Percentiles rank a stretch among this genome's conserved stretches.
These are phyloP conservation scores for Fusarium nygamai DNA, from an alignment of 2,329 filamentous ascomycete species.

Conservation along the genomic window DNA sequence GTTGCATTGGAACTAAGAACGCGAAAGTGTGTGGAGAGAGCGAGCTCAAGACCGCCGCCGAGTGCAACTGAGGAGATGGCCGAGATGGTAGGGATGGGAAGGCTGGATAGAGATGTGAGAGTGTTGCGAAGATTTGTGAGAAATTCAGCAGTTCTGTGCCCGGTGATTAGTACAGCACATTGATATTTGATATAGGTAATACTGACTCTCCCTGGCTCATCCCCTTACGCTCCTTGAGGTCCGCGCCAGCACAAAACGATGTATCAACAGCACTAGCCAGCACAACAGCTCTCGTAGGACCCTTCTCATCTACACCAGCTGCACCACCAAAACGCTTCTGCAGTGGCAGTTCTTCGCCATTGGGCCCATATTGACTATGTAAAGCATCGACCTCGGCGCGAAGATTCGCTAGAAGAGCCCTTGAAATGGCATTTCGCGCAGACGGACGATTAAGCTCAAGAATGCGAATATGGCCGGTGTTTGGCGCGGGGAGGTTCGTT, in stretches of 20 bases:
- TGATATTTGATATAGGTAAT: neutral
- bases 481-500: constrained; percentile 78
- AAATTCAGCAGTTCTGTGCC: constrained; percentile 77
- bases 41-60: constrained; percentile 93
- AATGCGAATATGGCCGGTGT: constrained; percentile 85
- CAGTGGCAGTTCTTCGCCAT: constrained; percentile 61
- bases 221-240: constrained; percentile 85
- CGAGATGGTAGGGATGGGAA: constrained; percentile 90
- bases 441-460: constrained; percentile 86
- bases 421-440: constrained; percentile 91
- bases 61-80: constrained; percentile 88
- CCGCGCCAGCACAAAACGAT: constrained; percentile 93
- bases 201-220: constrained; percentile 83
- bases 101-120: constrained; percentile 74
- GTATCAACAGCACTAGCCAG: constrained; percentile 85
- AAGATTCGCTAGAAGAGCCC: constrained; percentile 76
- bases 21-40: constrained; percentile 87
- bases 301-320: constrained; percentile 56
- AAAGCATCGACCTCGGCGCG: constrained; percentile 78
- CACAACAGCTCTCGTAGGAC: constrained; percentile 81
- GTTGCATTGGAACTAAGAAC: constrained; percentile 82
- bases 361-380: constrained; percentile 67
- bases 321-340: constrained; percentile 56
- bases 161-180: neutral
- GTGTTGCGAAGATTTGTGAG: constrained; percentile 79